Evolutionary conservation across 352 stramenopile species (phyloP), one percentile per base, ranked within the genome.

Genomic region (Blastocystis sp.): DNA sequence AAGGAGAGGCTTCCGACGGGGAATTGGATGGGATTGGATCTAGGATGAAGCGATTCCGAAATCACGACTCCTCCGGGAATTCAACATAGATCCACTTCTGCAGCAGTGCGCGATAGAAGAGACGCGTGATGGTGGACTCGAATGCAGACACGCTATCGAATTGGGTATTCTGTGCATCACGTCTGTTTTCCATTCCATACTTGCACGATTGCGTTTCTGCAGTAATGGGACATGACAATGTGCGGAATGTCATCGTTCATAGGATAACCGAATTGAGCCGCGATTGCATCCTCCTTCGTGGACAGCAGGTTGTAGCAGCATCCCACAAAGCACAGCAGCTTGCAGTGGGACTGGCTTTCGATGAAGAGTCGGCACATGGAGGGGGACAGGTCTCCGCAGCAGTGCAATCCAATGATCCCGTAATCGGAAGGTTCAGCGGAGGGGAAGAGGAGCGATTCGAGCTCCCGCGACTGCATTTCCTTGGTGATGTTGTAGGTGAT

Each of bases 361-460:
- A 57, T 57, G 60, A 84, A 84, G 38, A 84, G n/a, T 17, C 74
- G 74, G 48, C 74, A 84, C 74, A 84, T 84, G 24, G 74, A 84
- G 34, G 74, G 54, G n/a, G 74, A 84, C n/a, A 84, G 24, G 34
- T 84, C 74, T 6, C 74, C 74, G 38, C 74, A 84, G 24, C 74
- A 84, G 28, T 84, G 74, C 28, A 84, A 59, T 6, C 74, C 74
- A 42, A 84, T 84, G 40, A 84, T 57, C 45, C 74, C 74, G 42
- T 84, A 84, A 34, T 34, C 28, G 61, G 54, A 34, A 9, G 60
- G 60, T 10, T 24, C 48, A 14, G 48, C 6, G 48, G 64, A 40
- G 34, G 34, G 7, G 60, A 84, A 68, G n/a, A 84, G 3, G 11
- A 84, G 38, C 1, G 4, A 3, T 52, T 84, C 74, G 2, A 84